Percentiles rank a stretch among this genome's conserved stretches.
These are phyloP conservation scores for Dipteronia sinensis DNA, from an alignment of 345 rosid species.

Conservation along the genomic window DNA sequence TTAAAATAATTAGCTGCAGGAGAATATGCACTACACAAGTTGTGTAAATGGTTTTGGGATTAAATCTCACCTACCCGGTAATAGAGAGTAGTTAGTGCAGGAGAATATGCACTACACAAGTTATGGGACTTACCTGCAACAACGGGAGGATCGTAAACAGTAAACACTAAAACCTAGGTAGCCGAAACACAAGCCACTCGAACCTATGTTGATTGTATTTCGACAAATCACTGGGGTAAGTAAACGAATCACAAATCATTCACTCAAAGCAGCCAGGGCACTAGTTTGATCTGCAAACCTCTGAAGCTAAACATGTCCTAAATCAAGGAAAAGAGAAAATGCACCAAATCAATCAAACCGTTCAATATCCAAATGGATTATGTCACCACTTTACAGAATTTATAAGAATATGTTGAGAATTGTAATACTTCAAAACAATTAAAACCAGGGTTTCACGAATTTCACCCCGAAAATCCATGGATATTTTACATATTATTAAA, in stretches of 20 bases:
- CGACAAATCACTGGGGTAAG: not conserved
- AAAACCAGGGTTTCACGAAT: too few species aligned
- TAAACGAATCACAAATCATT: constrained; percentile 14
- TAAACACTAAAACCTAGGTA: constrained; percentile 4
- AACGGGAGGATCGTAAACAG: not conserved
- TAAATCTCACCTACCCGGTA: too few species aligned
- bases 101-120: too few species aligned
- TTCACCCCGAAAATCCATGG: too few species aligned
- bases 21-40: too few species aligned
- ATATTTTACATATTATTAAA: too few species aligned
- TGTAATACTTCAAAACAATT: not conserved
- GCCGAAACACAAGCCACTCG: constrained; percentile 11
- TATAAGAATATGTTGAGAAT: not conserved
- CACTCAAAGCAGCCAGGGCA: not conserved
- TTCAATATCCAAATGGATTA: not conserved
- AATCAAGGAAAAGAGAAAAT: not conserved
- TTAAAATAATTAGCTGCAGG: too few species aligned
- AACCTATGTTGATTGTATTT: constrained; percentile 1
- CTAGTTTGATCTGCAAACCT: constrained; percentile 9
- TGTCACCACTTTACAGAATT: not conserved
- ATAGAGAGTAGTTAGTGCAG: too few species aligned
- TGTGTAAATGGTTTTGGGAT: too few species aligned
- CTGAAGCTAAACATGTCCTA: not conserved
- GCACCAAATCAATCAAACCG: not conserved
- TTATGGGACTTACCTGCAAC: constrained; percentile 19